These are phyloP conservation scores for Betula pendula DNA, from an alignment of 306 rosid genomes.

Conservation along the genomic window DNA sequence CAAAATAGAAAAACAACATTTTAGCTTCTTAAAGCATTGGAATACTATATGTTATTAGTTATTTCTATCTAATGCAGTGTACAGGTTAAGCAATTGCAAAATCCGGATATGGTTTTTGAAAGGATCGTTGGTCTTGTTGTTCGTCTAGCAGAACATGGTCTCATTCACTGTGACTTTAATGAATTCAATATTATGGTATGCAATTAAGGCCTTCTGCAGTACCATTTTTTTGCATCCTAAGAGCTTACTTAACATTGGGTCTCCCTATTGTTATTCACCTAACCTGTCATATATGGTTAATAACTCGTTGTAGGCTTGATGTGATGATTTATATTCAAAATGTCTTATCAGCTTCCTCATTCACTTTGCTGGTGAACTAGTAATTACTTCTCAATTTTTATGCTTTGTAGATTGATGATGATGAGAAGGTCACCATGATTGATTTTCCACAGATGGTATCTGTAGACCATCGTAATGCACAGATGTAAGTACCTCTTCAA, in stretches of 20 bases:
- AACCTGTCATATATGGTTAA: neutral
- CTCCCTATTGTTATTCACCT: neutral
- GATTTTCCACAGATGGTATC: constrained; percentile 98
- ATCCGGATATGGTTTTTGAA: constrained; percentile 80
- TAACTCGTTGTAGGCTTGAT: neutral
- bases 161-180: constrained; percentile 94
- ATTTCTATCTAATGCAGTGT: constrained; percentile 53
- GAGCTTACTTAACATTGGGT: neutral
- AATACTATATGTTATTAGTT: constrained; percentile 4
- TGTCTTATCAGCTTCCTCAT: constrained; percentile 17
- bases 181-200: constrained; percentile 93
- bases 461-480: constrained; percentile 82
- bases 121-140: constrained; percentile 68
- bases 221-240: constrained; percentile 10
- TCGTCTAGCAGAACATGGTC: constrained; percentile 88
- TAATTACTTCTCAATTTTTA: neutral
- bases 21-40: neutral
- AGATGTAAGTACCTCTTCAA: constrained; percentile 61
- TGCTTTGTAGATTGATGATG: constrained; percentile 71
- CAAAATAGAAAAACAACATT: neutral
- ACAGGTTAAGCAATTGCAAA: constrained; percentile 83
- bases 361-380: constrained; percentile 10
- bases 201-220: constrained; percentile 12
- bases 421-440: constrained; percentile 81
- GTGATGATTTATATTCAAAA: neutral